Evolutionary conservation across 2,329 filamentous ascomycete species (phyloP).

Genomic region (Fusarium setosum): DNA sequence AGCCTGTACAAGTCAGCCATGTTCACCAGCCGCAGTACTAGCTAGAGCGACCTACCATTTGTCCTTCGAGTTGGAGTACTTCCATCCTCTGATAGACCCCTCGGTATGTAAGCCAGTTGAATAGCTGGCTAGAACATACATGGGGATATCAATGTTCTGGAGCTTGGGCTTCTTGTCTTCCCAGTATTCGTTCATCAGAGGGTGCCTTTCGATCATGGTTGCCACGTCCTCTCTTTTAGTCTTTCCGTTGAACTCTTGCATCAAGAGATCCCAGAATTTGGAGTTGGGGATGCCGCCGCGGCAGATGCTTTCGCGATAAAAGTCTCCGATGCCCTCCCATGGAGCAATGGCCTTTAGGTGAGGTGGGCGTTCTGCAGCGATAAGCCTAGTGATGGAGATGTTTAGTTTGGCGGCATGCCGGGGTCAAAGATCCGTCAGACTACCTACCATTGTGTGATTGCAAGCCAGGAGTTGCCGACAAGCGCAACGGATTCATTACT

Average conservation of each 20-base stretch:
- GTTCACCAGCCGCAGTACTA: no score
- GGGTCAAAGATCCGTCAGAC: no score
- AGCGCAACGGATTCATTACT: conserved; percentile 10
- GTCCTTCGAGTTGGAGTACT: no score
- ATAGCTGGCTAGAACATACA: conserved; percentile 5
- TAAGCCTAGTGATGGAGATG: no score
- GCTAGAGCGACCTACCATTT: no score
- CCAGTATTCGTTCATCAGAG: conserved; percentile 1
- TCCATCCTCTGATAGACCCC: no score
- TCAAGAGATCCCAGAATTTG: conserved; percentile 15
- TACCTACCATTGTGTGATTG: conserved; percentile 14
- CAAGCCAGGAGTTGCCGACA: conserved; percentile 21
- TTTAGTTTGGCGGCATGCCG: no score
- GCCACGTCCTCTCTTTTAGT: background rate
- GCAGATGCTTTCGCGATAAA: conserved; percentile 34
- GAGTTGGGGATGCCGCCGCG: conserved; percentile 37
- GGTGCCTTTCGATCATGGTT: background rate
- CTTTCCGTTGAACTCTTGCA: background rate
- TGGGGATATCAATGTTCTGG: background rate
- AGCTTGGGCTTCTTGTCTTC: background rate
- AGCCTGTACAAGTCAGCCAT: no score
- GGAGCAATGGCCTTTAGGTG: conserved; percentile 21
- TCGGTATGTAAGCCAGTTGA: background rate
- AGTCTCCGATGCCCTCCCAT: conserved; percentile 12
- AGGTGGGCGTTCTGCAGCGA: background rate